Evolutionary conservation across 2,329 filamentous ascomycete species (phyloP), one percentile per base, ranked within the genome.

Genomic region (Ramularia endophylla): DNA sequence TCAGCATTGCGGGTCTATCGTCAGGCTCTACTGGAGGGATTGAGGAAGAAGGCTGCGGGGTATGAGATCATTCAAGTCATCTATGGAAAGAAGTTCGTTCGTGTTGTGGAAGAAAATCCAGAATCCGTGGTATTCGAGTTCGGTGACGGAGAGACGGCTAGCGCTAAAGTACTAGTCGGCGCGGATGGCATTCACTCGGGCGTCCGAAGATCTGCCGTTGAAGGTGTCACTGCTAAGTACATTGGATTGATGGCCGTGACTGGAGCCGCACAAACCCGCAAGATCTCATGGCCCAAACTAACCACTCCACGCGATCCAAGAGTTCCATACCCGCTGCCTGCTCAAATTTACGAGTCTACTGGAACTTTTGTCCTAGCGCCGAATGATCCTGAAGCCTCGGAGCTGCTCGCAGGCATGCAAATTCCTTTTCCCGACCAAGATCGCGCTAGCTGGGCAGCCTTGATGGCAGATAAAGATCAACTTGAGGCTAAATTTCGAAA

Each of bases 71-170:
- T 80, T 1, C 35, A 54, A 0, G 58, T 77, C 6, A 38, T 65
- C 2, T 77, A 71, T 44, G 64, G 65, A 7, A 68, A 61, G 43
- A 75, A 71, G 35, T 74, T 77, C 43, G 50, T 58, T 1, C 55
- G 59, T 4, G 55, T 80, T 17, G 28, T 69, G 40, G 41, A 57
- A 11, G 65, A 68, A 38, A 51, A 49, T 11, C 20, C 31, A 8
- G 44, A 56, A 15, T 48, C 41, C 13, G 54, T 61, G 8, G 58
- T 52, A 2, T 44, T 60, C 19, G 55, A 48, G 8, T 61, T 62
- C 46, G 54, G 58, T 25, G 55, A 62, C 36, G 58, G 57, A 19
- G 54, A 44, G 7, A 49, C 44, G 7, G 52, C 44, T 11, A 46
- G 47, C 22, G 56, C 38, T 5, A 54, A 58, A 27, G 43, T 62